These are phyloP conservation scores for Sanghuangporus baumii DNA, from an alignment of 1,284 basidiomycete species.

Conservation along the genomic window DNA sequence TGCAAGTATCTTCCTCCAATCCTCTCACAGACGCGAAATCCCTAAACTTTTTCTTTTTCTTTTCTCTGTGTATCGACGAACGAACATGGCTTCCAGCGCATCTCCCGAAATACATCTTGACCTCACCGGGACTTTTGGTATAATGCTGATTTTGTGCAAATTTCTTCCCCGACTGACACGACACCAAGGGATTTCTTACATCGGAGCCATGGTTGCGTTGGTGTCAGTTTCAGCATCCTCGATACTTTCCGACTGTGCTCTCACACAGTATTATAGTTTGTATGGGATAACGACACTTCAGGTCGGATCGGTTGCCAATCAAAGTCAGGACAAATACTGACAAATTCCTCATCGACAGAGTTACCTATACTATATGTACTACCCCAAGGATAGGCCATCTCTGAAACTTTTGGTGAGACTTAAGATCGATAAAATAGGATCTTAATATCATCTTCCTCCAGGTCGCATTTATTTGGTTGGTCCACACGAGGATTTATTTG, in stretches of 20 bases:
- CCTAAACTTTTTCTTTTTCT: background rate
- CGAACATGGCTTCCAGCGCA: background rate
- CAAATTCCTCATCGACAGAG: background rate
- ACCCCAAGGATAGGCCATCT: conserved; percentile 7
- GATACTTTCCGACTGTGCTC: background rate
- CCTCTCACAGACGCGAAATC: background rate
- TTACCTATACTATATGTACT: conserved; percentile 17
- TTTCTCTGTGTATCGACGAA: background rate
- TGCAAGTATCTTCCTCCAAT: background rate
- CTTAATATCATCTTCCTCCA: background rate
- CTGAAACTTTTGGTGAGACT: conserved; percentile 12
- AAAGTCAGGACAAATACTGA: background rate
- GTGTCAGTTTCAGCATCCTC: background rate
- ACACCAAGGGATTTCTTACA: conserved; percentile 8
- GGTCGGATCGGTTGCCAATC: background rate
- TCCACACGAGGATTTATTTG: background rate
- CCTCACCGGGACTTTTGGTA: conserved; percentile 4
- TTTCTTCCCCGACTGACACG: background rate
- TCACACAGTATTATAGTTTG: background rate
- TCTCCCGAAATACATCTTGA: background rate
- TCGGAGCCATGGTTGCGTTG: conserved; percentile 15
- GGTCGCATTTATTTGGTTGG: conserved; percentile 14
- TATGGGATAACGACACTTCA: conserved; percentile 16
- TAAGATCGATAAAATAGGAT: background rate
- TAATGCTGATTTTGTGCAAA: background rate